Evolutionary conservation across 345 rosid genomes (phyloP), one percentile per base, ranked within the genome.

Genomic region (Lepidium africanum): DNA sequence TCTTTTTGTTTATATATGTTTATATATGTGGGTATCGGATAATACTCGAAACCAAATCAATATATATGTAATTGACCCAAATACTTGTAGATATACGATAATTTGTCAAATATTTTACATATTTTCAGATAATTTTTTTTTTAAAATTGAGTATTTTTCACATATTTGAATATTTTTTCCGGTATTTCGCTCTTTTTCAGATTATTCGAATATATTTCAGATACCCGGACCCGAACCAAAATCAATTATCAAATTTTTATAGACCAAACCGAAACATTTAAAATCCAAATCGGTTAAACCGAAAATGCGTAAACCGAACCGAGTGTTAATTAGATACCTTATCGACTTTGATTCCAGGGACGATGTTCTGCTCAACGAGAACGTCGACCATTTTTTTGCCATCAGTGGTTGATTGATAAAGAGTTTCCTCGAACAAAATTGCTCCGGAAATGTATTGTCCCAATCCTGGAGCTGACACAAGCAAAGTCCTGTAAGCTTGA

Each of bases 321-420:
- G 10, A 76, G 66, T 30, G 87, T 88, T 91, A 78, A 40, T 16
- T 82, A 69, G 25, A n/a, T 76, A 92, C 98, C 97, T 93, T 93
- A 79, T 90, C 98, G 43, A 87, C 95, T 77, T 92, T 92, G 83
- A 92, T 92, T 62, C 98, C 98, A 5, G 96, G 98, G 71, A 93
- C 97, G 43, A 93, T 88, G 58, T 83, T 87, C 65, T 93, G 98
- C 75, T 87, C 85, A 25, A 82, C 80, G 14, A 93, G 97, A 32
- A 90, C 90, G 64, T 93, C 94, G 2, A 90, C 98, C 65, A 93
- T 92, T 85, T 90, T 92, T 75, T 79, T 85, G 23, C 97, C 98
- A 6, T 88, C 94, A 6, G 27, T 40, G 56, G 98, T 90, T 56
- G 97, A 88, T 47, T 93, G 98, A 82, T 90, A 93, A 13, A 93